These are phyloP conservation scores for Talaromyces sp. DNA, from an alignment of 2,329 filamentous ascomycete genomes.

Conservation along the genomic window DNA sequence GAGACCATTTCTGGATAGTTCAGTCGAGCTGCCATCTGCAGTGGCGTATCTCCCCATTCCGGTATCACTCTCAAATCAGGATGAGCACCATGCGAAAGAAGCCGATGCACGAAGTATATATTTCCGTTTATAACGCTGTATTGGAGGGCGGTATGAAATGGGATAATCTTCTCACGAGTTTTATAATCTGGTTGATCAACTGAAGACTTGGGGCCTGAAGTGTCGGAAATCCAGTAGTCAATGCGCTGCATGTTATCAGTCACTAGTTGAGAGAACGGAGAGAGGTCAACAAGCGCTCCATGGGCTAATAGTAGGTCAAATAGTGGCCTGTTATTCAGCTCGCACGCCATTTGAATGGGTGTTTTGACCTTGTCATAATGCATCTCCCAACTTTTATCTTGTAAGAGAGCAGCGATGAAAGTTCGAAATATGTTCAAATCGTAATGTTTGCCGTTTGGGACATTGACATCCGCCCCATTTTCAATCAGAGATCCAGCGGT, in stretches of 20 bases:
- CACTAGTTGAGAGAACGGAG: neutral
- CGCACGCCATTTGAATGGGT: neutral
- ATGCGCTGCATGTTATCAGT: neutral
- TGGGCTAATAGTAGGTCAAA: conserved; percentile 1
- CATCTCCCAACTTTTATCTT: no score
- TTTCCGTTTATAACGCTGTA: conserved; percentile 1
- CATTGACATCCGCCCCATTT: conserved; percentile 1
- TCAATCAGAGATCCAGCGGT: neutral
- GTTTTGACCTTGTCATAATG: no score
- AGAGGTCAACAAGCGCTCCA: neutral
- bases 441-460: neutral
- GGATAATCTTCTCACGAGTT: no score
- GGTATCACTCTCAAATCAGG: neutral
- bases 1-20: neutral
- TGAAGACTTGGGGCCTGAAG: neutral
- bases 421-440: no score
- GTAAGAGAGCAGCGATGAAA: no score
- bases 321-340: neutral
- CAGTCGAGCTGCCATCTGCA: neutral
- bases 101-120: neutral
- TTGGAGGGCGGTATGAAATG: conserved; percentile 1
- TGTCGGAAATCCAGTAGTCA: no score
- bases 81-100: neutral
- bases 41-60: neutral
- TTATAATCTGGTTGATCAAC: no score